Evolutionary conservation across 345 rosid genomes (phyloP).

Genomic region (Lepidium didymum): DNA sequence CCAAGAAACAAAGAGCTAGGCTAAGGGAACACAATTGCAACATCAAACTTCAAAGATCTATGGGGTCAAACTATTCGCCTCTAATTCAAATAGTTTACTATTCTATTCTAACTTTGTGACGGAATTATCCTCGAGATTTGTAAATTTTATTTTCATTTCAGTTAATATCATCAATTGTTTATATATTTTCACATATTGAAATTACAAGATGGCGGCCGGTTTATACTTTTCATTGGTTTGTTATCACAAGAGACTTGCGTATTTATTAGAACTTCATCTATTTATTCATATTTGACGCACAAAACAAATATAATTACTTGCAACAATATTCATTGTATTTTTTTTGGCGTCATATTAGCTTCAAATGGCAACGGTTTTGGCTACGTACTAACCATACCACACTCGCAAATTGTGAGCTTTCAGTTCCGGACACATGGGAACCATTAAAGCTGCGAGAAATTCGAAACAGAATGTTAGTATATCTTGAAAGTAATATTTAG

Average conservation of each 20-base stretch:
- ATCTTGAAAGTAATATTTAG: background rate
- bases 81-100: conserved; percentile 15
- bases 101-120: conserved; percentile 3
- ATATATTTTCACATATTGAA: background rate
- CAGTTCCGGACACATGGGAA: conserved; percentile 5
- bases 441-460: background rate
- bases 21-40: background rate
- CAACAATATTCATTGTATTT: background rate
- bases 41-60: conserved; percentile 14
- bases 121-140: background rate
- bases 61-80: conserved; percentile 19
- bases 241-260: background rate
- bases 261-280: background rate
- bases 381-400: background rate
- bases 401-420: background rate
- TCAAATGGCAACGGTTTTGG: background rate
- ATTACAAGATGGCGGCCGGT: background rate
- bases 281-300: background rate
- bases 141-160: background rate
- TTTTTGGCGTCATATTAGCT: background rate
- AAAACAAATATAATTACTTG: background rate
- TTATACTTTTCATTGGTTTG: background rate
- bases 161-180: background rate
- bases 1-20: conserved; percentile 6
- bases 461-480: background rate